Evolutionary conservation across 2,329 filamentous ascomycete genomes (phyloP).

Genomic region (Ophiostoma perfectum): DNA sequence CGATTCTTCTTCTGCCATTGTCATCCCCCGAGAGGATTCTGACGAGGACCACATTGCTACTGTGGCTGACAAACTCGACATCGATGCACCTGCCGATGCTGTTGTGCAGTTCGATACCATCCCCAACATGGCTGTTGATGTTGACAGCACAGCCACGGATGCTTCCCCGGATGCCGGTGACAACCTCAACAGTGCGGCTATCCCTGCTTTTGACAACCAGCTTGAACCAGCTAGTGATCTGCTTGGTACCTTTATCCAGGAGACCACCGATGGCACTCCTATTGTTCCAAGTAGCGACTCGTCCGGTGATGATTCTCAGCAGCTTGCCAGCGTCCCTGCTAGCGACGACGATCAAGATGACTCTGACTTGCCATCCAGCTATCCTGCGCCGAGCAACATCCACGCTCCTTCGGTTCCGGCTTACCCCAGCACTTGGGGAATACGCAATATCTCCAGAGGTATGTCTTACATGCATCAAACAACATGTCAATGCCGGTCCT

Average conservation of each 20-base stretch:
- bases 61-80: neutral
- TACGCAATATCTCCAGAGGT: constrained; percentile 21
- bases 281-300: neutral
- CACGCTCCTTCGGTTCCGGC: constrained; percentile 14
- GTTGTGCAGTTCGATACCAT: neutral
- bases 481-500: neutral
- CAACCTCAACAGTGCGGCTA: neutral
- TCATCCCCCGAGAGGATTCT: neutral
- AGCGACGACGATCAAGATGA: neutral
- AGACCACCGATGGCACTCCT: neutral
- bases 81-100: neutral
- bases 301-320: neutral
- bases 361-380: neutral
- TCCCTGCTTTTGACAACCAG: neutral
- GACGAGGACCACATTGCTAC: neutral
- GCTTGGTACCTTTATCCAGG: constrained; percentile 2
- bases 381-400: neutral
- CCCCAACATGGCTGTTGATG: neutral
- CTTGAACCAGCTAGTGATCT: neutral
- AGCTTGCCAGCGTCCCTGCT: constrained; percentile 6
- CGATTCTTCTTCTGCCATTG: neutral
- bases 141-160: neutral
- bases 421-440: constrained; percentile 17
- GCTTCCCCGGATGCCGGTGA: neutral
- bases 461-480: neutral